These are phyloP conservation scores for Epichloe uncinata DNA, from an alignment of 2,329 filamentous ascomycete genomes.

Conservation along the genomic window DNA sequence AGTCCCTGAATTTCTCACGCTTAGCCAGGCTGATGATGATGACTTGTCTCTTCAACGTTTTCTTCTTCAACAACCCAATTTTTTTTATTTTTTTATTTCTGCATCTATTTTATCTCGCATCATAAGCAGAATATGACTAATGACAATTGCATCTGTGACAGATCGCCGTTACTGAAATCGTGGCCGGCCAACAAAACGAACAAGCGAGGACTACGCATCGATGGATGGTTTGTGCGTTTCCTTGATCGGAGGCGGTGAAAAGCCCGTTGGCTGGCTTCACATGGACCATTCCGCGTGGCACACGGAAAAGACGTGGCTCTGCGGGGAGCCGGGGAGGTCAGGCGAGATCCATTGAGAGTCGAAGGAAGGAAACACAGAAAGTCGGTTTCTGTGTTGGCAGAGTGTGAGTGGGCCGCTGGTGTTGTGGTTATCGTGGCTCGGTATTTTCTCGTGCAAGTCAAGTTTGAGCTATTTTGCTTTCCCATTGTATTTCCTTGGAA, in stretches of 20 bases:
- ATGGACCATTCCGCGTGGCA: not conserved
- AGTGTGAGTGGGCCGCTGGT: not conserved
- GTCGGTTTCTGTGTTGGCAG: not conserved
- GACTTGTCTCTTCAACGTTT: not conserved
- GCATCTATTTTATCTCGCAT: not conserved
- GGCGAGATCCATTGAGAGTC: not conserved
- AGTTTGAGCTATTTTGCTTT: too few relatives aligned
- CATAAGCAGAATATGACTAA: slow-evolving; percentile 4
- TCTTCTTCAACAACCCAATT: not conserved
- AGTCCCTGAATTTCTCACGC: too few relatives aligned
- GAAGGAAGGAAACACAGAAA: not conserved
- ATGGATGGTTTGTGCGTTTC: not conserved
- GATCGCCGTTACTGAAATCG: slow-evolving; percentile 11
- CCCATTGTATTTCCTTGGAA: too few relatives aligned
- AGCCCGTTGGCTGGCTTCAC: not conserved
- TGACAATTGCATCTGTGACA: slow-evolving; percentile 7
- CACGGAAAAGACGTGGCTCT: not conserved
- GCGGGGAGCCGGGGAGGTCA: not conserved
- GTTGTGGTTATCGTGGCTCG: not conserved
- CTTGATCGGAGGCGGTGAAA: not conserved
- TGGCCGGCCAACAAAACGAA: not conserved
- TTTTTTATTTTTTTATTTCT: not conserved
- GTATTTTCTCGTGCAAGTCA: not conserved
- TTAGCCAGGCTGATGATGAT: not conserved
- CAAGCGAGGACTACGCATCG: not conserved